Conservation (phyloP, 805 yeast genomes). For the Isabelozyma heimii region DNA sequence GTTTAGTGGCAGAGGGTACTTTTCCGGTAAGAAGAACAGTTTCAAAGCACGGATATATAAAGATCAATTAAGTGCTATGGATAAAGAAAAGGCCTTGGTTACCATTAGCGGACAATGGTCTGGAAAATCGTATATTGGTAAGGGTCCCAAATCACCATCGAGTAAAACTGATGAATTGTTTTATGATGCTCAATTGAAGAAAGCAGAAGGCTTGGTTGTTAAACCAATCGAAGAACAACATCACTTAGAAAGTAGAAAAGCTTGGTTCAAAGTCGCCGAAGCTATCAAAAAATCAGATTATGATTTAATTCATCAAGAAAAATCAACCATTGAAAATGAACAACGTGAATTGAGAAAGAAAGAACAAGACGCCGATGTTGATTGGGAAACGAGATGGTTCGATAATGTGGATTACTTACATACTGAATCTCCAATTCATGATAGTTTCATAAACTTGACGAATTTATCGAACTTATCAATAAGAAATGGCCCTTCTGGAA, state of each 20-base stretch:
- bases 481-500: conserved; percentile 68
- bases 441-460: conserved; percentile 34
- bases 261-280: conserved; percentile 87
- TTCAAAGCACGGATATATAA: conserved; percentile 81
- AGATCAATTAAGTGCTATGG: conserved; percentile 45
- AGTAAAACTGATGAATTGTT: conserved; percentile 50
- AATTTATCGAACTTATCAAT: conserved; percentile 54
- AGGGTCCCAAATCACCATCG: conserved; percentile 49
- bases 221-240: conserved; percentile 83
- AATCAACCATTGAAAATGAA: conserved; percentile 73
- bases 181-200: conserved; percentile 55
- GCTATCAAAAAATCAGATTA: conserved; percentile 78
- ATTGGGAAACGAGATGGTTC: conserved; percentile 87
- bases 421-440: conserved; percentile 14
- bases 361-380: conserved; percentile 61
- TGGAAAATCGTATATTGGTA: conserved; percentile 61
- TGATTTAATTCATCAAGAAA: conserved; percentile 70
- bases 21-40: conserved; percentile 90
- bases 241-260: conserved; percentile 78
- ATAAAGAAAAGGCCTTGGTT: conserved; percentile 64
- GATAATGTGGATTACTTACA: conserved; percentile 32
- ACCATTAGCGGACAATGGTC: conserved; percentile 94
- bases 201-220: conserved; percentile 60
- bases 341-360: conserved; percentile 80
- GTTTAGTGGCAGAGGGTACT: conserved; percentile 90